Evolutionary conservation across 2,329 filamentous ascomycete species (phyloP).

Genomic region (Diaporthe citriasiana): DNA sequence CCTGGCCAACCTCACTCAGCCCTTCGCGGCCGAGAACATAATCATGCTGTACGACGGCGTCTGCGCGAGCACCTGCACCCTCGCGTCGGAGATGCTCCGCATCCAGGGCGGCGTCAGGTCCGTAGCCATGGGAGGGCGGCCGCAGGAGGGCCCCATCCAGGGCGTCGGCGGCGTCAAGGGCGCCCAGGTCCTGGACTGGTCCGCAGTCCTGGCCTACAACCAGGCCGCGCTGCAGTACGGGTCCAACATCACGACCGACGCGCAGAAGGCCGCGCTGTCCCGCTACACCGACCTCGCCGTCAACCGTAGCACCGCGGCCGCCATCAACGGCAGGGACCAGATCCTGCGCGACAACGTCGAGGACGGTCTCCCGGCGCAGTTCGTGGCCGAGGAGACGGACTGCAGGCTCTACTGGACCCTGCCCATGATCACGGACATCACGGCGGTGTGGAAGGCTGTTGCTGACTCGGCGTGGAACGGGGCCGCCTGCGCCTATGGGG

Average conservation of each 20-base stretch:
- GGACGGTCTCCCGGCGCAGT: slow-evolving; percentile 62
- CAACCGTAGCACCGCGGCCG: slow-evolving; percentile 51
- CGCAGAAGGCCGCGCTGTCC: slow-evolving; percentile 48
- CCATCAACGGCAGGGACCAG: slow-evolving; percentile 57
- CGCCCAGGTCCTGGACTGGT: slow-evolving; percentile 55
- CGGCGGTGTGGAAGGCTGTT: slow-evolving; percentile 62
- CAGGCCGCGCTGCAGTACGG: slow-evolving; percentile 46
- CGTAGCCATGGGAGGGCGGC: slow-evolving; percentile 66
- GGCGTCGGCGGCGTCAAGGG: slow-evolving; percentile 69
- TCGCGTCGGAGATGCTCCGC: slow-evolving; percentile 69
- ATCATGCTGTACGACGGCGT: slow-evolving; percentile 71
- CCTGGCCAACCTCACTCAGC: slow-evolving; percentile 62
- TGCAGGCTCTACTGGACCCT: slow-evolving; percentile 67
- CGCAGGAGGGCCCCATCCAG: slow-evolving; percentile 63
- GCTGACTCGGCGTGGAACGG: slow-evolving; percentile 58
- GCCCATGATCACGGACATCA: slow-evolving; percentile 62
- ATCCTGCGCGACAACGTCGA: slow-evolving; percentile 54
- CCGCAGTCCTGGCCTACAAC: slow-evolving; percentile 48
- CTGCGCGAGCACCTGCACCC: slow-evolving; percentile 71
- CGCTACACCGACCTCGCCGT: slow-evolving; percentile 52
- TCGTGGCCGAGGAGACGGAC: slow-evolving; percentile 61
- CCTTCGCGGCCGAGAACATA: slow-evolving; percentile 71
- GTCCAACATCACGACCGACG: slow-evolving; percentile 48
- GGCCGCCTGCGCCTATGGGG: slow-evolving; percentile 56
- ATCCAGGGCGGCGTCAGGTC: slow-evolving; percentile 67